Evolutionary conservation across 345 rosid genomes (phyloP), one percentile per base, ranked within the genome.

Genomic region (Capsella bursapastoris): DNA sequence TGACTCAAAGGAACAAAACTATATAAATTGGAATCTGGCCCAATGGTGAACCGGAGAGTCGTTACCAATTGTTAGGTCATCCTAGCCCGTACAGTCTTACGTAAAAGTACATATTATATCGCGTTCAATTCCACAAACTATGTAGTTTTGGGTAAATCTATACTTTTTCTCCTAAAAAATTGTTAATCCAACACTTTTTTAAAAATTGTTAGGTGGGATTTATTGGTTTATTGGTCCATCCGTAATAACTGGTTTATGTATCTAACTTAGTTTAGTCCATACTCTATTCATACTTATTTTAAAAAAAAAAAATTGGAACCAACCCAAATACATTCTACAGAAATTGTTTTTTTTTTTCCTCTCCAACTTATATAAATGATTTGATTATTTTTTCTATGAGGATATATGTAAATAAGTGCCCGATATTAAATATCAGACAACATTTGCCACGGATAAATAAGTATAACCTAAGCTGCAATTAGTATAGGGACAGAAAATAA

Each of bases 11-110:
- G 61, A 65, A 65, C 22, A 6, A 37, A 47, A 28, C 11, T 7
- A 25, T 5, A 51, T 15, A 2, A 1, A 34, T 34, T 61, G 12
- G 50, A 61, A 41, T 25, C 5, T 69, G 68, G 13, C 79, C 57
- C 64, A 62, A 62, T 18, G 7, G 9, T 62, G 65, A 76, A 69
- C 50, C 13, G 58, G 31, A 69, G 75, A 69, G 75, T 35, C 79
- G 34, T 65, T 5, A 40, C 28, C 59, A 9, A 31, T 44, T 16
- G 9, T 37, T 35, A 45, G 40, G 66, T 45, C 4, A 40, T 27
- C 49, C 1, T 51, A 59, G 14, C 15, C 64, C 67, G 38, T 68
- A 56, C 43, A 65, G 12, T 47, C 59, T 47, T 66, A 57, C 51
- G 59, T 57, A 66, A 57, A 74, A 48, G 8, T 6, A 15, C 64